Evolutionary conservation across 179 eudicot genomes (phyloP), one percentile per base, ranked within the genome.

Genomic region (Amaranthus tricolor): DNA sequence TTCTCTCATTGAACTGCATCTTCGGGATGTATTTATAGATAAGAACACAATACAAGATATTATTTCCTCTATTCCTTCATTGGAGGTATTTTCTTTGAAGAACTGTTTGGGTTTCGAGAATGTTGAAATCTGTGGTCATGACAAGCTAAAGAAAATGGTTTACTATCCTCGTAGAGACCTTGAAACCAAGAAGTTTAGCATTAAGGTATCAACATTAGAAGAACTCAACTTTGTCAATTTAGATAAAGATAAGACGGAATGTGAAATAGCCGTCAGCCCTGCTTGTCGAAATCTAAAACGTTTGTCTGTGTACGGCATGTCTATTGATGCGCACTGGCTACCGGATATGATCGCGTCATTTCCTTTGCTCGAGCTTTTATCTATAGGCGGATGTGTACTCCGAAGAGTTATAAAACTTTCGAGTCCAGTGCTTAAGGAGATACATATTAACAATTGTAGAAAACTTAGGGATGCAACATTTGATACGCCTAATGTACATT

Each of bases 341-440:
- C 57, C 67, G 48, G 31, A 17, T 3, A 65, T 74, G 45, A 40
- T 70, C 44, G 16, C 73, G 9, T 51, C 80, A 24, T 74, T 78
- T 71, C 73, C 84, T 45, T 20, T 20, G 11, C 73, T 81, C 13
- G 81, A 81, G 70, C 47, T 20, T 59, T 47, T 77, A 81, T 48
- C 3, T 7, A 45, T 81, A 52, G 58, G 63, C 24, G 64, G 55
- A 14, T 77, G 79, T 72, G 62, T 57, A 17, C n/a, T 64, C 63
- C 57, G 70, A 63, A 65, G 62, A 45, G 60, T 66, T 58, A 55
- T 81, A 47, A 70, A 74, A 24, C 68, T 81, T 43, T 74, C 76
- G 14, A 77, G 81, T 45, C 16, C 40, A 5, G 17, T 15, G 19
- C 76, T 78, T 0, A 77, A 70, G 84, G 72, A 64, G 50, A 44